phyloP scores from a whole-genome alignment of 768 basidiomycete genomes.

The Dioszegia hungarica region DNA sequence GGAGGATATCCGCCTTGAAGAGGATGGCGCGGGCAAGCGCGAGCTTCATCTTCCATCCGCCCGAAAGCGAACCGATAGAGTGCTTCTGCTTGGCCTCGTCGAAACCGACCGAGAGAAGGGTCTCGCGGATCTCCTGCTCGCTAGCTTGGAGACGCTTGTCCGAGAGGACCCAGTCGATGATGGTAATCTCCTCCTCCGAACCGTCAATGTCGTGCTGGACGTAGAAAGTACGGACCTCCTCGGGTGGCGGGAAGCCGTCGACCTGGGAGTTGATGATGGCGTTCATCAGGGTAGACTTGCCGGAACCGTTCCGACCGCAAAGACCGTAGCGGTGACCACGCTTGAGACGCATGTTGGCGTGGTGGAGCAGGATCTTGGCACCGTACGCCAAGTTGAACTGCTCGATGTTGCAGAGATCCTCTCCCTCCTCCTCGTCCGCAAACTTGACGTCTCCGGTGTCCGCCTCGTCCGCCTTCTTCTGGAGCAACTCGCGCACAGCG shows the following conservation, averaged over 20 bases:
- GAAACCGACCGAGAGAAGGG: slow-evolving; percentile 88
- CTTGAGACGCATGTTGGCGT: slow-evolving; percentile 92
- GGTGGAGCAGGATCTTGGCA: slow-evolving; percentile 97
- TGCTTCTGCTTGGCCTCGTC: slow-evolving; percentile 75
- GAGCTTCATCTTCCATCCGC: slow-evolving; percentile 99
- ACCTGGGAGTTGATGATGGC: slow-evolving; percentile 61
- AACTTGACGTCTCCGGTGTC: slow-evolving; percentile 58
- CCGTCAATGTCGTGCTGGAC: slow-evolving; percentile 99
- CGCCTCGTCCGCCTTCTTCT: slow-evolving; percentile 77
- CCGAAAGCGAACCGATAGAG: slow-evolving; percentile 83
- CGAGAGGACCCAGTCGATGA: slow-evolving; percentile 76
- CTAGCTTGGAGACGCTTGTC: slow-evolving; percentile 75
- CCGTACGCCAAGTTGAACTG: slow-evolving; percentile 98
- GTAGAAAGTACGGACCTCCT: slow-evolving; percentile 97
- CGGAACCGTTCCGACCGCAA: slow-evolving; percentile 97
- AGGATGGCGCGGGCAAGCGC: slow-evolving; percentile 94
- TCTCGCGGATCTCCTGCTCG: slow-evolving; percentile 68
- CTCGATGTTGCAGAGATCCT: slow-evolving; percentile 92
- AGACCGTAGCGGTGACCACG: slow-evolving; percentile 98
- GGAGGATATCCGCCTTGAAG: slow-evolving; percentile 94
- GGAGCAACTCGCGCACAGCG: slow-evolving; percentile 77
- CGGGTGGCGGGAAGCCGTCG: slow-evolving; percentile 95
- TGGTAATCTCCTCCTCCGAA: slow-evolving; percentile 82
- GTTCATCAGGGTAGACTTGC: slow-evolving; percentile 58
- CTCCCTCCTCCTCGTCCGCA: slow-evolving; percentile 95